Conservation (phyloP, 2,329 filamentous ascomycete genomes). For the Fusarium avenaceum region DNA sequence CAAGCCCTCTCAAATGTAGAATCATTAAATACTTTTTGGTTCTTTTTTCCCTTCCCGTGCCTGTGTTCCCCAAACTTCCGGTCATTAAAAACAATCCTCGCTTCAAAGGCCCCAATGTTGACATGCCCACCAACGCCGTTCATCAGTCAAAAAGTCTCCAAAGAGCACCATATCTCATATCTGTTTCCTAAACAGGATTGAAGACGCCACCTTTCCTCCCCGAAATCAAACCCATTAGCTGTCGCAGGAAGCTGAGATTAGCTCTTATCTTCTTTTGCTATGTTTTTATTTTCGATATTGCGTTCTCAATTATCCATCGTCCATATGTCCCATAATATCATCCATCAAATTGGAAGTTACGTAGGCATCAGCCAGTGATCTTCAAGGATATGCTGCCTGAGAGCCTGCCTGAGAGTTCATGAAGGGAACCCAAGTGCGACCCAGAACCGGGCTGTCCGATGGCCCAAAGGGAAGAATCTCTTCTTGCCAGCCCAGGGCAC, state of each 20-base stretch:
- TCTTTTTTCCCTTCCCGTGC: conserved; percentile 27
- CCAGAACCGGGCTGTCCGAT: conserved; percentile 58
- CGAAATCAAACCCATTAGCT: conserved; percentile 15
- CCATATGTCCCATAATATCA: conserved; percentile 37
- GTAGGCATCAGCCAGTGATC: conserved; percentile 25
- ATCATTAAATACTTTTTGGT: conserved; percentile 43
- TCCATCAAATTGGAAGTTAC: conserved; percentile 31
- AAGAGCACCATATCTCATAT: conserved; percentile 28
- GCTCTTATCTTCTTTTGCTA: conserved; percentile 14
- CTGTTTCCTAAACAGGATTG: conserved; percentile 15
- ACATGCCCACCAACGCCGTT: conserved; percentile 40
- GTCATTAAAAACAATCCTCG: conserved; percentile 41
- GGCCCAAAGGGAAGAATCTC: conserved; percentile 55
- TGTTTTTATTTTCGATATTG: not conserved
- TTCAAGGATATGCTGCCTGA: conserved; percentile 53
- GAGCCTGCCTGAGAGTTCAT: conserved; percentile 41
- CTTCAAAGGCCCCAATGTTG: conserved; percentile 34
- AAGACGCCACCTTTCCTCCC: conserved; percentile 13
- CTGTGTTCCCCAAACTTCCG: conserved; percentile 24
- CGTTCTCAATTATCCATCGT: conserved; percentile 15
- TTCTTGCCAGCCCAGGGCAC: conserved; percentile 65
- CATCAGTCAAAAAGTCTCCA: conserved; percentile 41
- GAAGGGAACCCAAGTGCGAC: conserved; percentile 61
- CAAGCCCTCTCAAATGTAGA: conserved; percentile 17
- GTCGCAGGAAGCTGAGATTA: conserved; percentile 3